Percentiles rank a stretch among this genome's conserved stretches.
phyloP scores from a whole-genome alignment of 345 rosid genomes.

The Arabis alpina region DNA sequence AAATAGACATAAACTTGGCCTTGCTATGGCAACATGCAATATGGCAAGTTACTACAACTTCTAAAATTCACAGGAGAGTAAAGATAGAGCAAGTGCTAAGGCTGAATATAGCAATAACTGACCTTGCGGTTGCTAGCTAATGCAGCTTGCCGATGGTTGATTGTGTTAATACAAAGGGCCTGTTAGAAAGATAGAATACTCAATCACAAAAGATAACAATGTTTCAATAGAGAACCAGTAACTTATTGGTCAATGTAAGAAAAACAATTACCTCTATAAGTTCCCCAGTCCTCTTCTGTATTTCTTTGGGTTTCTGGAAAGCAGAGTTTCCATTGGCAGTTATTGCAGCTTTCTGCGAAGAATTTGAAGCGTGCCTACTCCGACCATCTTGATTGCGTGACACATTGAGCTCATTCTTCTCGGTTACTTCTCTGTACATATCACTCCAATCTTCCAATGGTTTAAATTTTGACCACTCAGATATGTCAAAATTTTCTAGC shows the following conservation, averaged over 20 bases:
- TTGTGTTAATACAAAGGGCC: conserved; percentile 80
- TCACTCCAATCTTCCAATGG: conserved; percentile 61
- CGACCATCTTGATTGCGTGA: conserved; percentile 45
- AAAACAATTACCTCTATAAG: conserved; percentile 71
- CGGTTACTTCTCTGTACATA: conserved; percentile 47
- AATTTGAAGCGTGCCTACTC: conserved; percentile 46
- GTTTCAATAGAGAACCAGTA: conserved; percentile 32
- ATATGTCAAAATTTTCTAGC: conserved; percentile 60
- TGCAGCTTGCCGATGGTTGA: conserved; percentile 72
- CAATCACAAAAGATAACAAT: conserved; percentile 22
- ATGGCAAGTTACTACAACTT: conserved; percentile 18
- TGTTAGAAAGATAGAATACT: conserved; percentile 48
- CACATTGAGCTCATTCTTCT: conserved; percentile 44
- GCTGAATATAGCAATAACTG: conserved; percentile 39
- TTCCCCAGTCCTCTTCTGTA: conserved; percentile 81
- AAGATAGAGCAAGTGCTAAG: conserved; percentile 25
- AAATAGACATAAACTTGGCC: conserved; percentile 12
- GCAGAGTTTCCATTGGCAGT: conserved; percentile 49
- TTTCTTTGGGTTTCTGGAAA: conserved; percentile 68
- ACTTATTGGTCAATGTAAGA: conserved; percentile 27
- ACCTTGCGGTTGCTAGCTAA: conserved; percentile 92
- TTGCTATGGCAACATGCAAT: conserved; percentile 17
- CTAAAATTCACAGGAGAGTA: conserved; percentile 19
- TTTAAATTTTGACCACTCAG: conserved; percentile 47
- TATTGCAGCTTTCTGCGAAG: conserved; percentile 56